Percentiles rank a stretch among this genome's conserved stretches.
These are phyloP conservation scores for Lenwebbia sp. DNA, from an alignment of 345 rosid genomes.

Conservation along the genomic window DNA sequence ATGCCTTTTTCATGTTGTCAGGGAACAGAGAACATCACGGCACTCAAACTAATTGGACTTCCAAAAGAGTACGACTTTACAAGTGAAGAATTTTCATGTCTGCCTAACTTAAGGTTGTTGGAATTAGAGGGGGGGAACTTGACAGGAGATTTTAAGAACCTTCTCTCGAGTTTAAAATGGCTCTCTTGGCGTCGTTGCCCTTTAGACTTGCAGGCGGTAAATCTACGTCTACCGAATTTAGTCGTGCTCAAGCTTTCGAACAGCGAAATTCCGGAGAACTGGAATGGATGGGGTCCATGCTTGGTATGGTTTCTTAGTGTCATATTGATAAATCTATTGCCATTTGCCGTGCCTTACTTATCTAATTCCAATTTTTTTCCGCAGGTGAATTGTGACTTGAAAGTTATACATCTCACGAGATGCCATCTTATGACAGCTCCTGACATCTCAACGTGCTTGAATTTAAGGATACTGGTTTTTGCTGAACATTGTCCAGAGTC, in stretches of 20 bases:
- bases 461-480: neutral
- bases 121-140: neutral
- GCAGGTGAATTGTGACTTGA: neutral
- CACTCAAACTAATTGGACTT: neutral
- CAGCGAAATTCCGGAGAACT: neutral
- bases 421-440: neutral
- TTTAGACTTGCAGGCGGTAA: neutral
- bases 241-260: neutral
- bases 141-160: neutral
- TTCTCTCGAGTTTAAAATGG: neutral
- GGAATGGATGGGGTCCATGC: neutral
- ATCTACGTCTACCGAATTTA: neutral
- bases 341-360: neutral
- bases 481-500: neutral
- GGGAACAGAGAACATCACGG: neutral
- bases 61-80: neutral
- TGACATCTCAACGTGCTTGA: neutral
- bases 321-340: too few relatives aligned
- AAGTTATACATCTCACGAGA: neutral
- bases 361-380: neutral
- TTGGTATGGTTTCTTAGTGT: neutral
- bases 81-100: neutral
- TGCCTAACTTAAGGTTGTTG: neutral
- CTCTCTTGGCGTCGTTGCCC: neutral
- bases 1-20: neutral